phyloP scores from a whole-genome alignment of 768 basidiomycete genomes.

The Suillus hirtellus region DNA sequence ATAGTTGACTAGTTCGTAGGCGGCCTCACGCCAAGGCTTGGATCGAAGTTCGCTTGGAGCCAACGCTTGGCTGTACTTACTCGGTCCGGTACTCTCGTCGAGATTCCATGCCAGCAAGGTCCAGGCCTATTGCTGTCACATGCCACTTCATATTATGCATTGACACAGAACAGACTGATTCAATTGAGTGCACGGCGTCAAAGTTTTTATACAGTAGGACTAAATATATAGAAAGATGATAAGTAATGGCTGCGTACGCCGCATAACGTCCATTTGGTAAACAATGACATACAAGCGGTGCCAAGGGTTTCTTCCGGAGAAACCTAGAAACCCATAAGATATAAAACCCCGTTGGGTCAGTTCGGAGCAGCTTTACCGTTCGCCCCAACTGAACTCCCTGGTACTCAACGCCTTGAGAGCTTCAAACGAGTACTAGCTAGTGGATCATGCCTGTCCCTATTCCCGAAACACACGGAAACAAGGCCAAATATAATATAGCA shows the following conservation, averaged over 20 bases:
- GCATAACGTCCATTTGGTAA: background rate
- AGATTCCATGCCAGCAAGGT: background rate
- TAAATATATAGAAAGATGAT: background rate
- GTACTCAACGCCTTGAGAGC: background rate
- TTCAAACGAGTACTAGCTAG: background rate
- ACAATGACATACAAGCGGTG: conserved; percentile 18
- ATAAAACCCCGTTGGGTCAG: background rate
- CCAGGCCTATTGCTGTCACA: background rate
- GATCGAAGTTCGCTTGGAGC: background rate
- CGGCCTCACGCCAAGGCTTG: background rate
- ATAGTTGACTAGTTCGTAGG: background rate
- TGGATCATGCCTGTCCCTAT: conserved; percentile 25
- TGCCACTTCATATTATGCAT: background rate
- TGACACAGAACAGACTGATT: background rate
- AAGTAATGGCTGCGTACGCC: background rate
- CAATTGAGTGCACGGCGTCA: background rate
- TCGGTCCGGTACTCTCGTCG: background rate
- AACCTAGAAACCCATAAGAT: conserved; percentile 7
- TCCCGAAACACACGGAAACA: conserved; percentile 21
- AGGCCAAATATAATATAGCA: conserved; percentile 26
- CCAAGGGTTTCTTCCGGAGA: conserved; percentile 15
- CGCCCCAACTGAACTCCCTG: background rate
- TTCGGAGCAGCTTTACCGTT: background rate
- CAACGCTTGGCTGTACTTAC: conserved; percentile 3
- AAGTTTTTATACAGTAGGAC: background rate